Base-by-base conservation (phyloP, 495 filamentous ascomycete species). In the Penicillium waksmanii region DNA sequence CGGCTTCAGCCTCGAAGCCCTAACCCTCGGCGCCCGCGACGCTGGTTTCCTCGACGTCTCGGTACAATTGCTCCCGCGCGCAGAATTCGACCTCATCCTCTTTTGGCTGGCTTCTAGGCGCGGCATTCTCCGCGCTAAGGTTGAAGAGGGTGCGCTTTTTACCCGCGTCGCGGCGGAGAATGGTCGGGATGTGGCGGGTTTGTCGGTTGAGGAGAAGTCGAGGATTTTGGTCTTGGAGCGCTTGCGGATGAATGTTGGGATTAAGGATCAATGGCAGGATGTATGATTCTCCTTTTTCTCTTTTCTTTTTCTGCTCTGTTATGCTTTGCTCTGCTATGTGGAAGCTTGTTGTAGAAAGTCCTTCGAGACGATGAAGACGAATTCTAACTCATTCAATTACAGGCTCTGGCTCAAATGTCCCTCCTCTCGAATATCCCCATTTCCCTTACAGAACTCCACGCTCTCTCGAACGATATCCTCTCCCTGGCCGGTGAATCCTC, bases 371-470 rank as follows among this genome's bases (percentile, higher is more conserved):
- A 36, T 31, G 44, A 3, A 48, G 19, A 48, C 6, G 21, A 31
- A 31, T 31, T 27, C 62, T 65, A 61, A 66, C 46, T 18, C 5
- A 5, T n/a, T 55, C 44, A 31, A 35, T 27, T 18, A 15, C 57
- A 96, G 89, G 95, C 95, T 33, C 80, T 98, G 3, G 91, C 91
- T 10, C 77, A 96, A 55, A 94, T 97, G 88, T 90, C 95, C 9
- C 84, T 91, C 38, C 86, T 89, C 0, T 79, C 75, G 31, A 86
- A 96, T 67, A 79, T 96, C 54, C 88, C 92, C 0, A 65, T 85
- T n/a, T 90, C 93, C 1, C 68, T 97, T 2, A 78, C 80, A 8
- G 94, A 97, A 75, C 84, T 98, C 12, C 86, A 89, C 34, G 75
- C 81, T 40, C 86, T 98, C 2, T 82, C 89, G 7, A 92, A 95